A percentile compares a stretch with the other conserved stretches of the same genome.
phyloP scores from a whole-genome alignment of 2,329 filamentous ascomycete species.

The Aplosporella prunicola region DNA sequence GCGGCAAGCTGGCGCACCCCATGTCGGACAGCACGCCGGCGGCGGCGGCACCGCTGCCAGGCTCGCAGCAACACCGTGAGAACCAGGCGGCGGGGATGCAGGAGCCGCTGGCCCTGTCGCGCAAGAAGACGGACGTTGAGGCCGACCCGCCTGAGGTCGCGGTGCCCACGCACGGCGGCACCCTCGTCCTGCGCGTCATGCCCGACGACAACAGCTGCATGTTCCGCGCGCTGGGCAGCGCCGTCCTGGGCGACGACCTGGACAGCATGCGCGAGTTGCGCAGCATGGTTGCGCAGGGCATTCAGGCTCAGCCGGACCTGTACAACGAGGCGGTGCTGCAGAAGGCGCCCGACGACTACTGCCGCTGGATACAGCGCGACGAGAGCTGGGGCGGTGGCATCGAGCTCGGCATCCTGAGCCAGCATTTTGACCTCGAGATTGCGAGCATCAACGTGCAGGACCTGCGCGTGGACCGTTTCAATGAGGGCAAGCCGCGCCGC shows the following conservation, averaged over 20 bases:
- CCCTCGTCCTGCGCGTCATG: constrained; percentile 77
- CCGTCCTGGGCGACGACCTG: constrained; percentile 55
- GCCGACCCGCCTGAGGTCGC: constrained; percentile 54
- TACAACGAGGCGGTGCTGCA: constrained; percentile 74
- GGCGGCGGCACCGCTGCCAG: constrained; percentile 17
- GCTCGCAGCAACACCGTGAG: constrained; percentile 2
- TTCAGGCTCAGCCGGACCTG: constrained; percentile 60
- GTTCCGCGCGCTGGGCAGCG: constrained; percentile 78
- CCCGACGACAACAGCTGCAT: constrained; percentile 93
- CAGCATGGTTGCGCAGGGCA: constrained; percentile 67
- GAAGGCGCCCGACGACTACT: constrained; percentile 61
- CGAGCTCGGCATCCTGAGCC: constrained; percentile 74
- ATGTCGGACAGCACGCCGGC: constrained; percentile 16
- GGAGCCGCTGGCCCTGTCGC: constrained; percentile 32
- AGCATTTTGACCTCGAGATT: constrained; percentile 78
- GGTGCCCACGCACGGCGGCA: constrained; percentile 47
- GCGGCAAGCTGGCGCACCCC: constrained; percentile 15
- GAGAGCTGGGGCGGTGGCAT: constrained; percentile 89
- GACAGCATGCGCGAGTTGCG: constrained; percentile 64
- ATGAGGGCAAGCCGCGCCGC: constrained; percentile 58
- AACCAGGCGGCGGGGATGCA: constrained; percentile 7
- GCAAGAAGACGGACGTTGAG: constrained; percentile 35
- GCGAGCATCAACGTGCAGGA: constrained; percentile 73
- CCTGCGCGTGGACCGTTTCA: constrained; percentile 62
- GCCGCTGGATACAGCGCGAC: constrained; percentile 66